Evolutionary conservation across 2,329 filamentous ascomycete genomes (phyloP).

Genomic region (Sclerotinia spermophila): DNA sequence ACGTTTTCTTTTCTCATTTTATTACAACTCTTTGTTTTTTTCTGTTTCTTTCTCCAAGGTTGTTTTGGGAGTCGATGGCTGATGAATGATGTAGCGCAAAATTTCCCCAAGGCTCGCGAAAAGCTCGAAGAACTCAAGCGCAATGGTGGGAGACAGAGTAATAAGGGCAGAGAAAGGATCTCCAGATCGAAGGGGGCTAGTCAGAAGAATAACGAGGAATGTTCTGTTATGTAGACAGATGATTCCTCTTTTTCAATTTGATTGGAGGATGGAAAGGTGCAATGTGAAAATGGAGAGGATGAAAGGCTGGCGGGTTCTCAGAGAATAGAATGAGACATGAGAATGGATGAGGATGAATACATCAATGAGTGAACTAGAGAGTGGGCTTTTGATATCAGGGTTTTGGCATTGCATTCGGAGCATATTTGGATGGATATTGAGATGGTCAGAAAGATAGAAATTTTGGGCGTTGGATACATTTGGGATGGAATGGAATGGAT

Average conservation of each 20-base stretch:
- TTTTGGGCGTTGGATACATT: not conserved
- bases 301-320: not conserved
- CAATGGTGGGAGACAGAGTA: conserved; percentile 63
- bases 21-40: not conserved
- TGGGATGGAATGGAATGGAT: not conserved
- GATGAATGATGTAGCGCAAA: conserved; percentile 63
- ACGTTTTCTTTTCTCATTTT: conserved; percentile 46
- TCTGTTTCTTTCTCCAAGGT: not conserved
- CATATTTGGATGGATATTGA: not conserved
- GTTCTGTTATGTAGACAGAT: conserved; percentile 66
- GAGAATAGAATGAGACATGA: not conserved
- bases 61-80: not conserved
- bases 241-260: not conserved
- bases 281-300: not conserved
- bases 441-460: not conserved
- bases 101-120: conserved; percentile 89
- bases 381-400: conserved; percentile 1
- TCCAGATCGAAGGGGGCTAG: conserved; percentile 72
- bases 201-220: conserved; percentile 85
- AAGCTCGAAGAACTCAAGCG: conserved; percentile 88
- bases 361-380: not conserved
- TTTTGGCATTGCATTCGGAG: not conserved
- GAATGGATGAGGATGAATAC: not conserved
- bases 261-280: not conserved
- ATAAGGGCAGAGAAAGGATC: conserved; percentile 73